Evolutionary conservation across 1,284 basidiomycete genomes (phyloP), one percentile per base, ranked within the genome.

Genomic region (Ustilago sp.): DNA sequence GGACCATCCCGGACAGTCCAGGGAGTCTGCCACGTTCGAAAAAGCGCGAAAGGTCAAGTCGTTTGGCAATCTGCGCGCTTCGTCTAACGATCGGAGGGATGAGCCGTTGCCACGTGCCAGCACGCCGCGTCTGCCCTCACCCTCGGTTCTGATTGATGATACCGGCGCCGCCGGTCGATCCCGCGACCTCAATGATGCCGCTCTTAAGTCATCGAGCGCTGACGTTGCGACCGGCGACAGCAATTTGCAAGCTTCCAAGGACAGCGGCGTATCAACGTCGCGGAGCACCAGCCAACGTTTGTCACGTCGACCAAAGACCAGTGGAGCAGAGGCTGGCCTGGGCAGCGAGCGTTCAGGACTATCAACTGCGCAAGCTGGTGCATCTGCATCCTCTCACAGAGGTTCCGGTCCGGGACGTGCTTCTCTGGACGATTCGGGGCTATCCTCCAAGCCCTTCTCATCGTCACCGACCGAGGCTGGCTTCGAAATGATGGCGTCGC

Each of bases 41-140:
- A 76, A 76, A 35, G 74, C 74, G 12, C 64, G 65, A 35, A 71
- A 66, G 53, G 65, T 67, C 54, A 71, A 65, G 43, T 76, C 74
- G 6, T 59, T 68, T 43, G 63, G 65, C 62, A 76, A 76, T 43
- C 41, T 76, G 19, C 64, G 68, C 15, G 55, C 59, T 13, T 38
- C 62, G 8, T 43, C 50, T 23, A 51, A 56, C 9, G 59, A 62
- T 8, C 35, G 19, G 38, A 59, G 28, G 31, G 35, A 39, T 19
- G 74, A 68, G 34, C 65, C 64, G 11, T 31, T 72, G 61, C 62
- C 74, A 32, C 74, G 74, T 19, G 60, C 65, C 17, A 71, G 65
- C 55, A 68, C 68, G 34, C 72, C 74, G 7, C 47, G 47, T 9
- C 32, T 75, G 38, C 65, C 62, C 4, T 68, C 71, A 3, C 11